These are phyloP conservation scores for Sporothrix curviconia DNA, from an alignment of 2,329 filamentous ascomycete species.

Conservation along the genomic window DNA sequence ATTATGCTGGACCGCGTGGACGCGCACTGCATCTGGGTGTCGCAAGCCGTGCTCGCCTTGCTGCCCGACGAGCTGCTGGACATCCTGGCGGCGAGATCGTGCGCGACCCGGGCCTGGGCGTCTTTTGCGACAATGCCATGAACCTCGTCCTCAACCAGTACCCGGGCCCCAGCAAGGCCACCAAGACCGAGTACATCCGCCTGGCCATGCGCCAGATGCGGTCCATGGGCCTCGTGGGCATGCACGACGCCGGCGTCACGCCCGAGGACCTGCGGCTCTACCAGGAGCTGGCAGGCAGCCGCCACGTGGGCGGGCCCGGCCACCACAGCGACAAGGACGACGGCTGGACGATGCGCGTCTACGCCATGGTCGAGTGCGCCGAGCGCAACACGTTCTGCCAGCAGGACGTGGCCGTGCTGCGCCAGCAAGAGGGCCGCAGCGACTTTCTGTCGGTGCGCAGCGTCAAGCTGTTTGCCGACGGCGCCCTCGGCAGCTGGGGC, in stretches of 20 bases:
- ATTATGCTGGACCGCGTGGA: conserved; percentile 66
- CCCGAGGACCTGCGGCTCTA: conserved; percentile 50
- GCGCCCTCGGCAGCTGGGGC: conserved; percentile 64
- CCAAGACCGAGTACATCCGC: conserved; percentile 48
- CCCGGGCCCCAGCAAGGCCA: conserved; percentile 48
- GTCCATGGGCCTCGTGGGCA: conserved; percentile 58
- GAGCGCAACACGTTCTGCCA: conserved; percentile 59
- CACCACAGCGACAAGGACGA: conserved; percentile 42
- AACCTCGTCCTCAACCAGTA: conserved; percentile 51
- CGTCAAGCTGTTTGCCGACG: conserved; percentile 66
- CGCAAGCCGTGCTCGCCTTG: conserved; percentile 54
- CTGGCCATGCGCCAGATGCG: conserved; percentile 58
- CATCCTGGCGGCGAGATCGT: conserved; percentile 58
- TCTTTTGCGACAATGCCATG: conserved; percentile 71
- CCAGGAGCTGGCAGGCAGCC: conserved; percentile 38
- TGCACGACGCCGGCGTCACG: conserved; percentile 60
- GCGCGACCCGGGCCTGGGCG: conserved; percentile 54
- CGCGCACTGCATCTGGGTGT: conserved; percentile 65
- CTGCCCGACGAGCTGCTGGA: conserved; percentile 47
- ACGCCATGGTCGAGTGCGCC: conserved; percentile 62
- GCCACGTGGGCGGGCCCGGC: conserved; percentile 17
- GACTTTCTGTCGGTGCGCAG: conserved; percentile 52
- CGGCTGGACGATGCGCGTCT: conserved; percentile 57
- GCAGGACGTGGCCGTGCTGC: conserved; percentile 38
- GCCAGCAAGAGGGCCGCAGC: conserved; percentile 30